Conservation (phyloP, 2,329 filamentous ascomycete species). For the Teratosphaeriaceae sp. region DNA sequence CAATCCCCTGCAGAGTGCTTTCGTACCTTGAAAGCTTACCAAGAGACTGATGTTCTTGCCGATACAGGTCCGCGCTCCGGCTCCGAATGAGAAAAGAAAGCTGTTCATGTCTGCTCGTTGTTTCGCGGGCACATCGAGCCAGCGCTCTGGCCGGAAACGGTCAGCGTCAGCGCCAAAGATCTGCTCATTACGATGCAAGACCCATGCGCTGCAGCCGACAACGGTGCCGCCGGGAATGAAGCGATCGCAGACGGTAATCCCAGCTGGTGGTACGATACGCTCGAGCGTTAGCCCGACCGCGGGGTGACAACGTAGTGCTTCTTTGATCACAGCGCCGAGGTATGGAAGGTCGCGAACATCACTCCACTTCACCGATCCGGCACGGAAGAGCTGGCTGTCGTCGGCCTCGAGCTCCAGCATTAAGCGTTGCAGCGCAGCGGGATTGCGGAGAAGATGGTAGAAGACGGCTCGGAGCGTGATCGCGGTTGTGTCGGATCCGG, state of each 20-base stretch:
- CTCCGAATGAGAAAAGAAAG: conserved; percentile 26
- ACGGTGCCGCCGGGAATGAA: conserved; percentile 34
- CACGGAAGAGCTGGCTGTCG: conserved; percentile 9
- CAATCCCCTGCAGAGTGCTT: too few relatives aligned
- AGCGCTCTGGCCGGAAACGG: conserved; percentile 39
- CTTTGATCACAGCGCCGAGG: conserved; percentile 21
- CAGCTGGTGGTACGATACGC: conserved; percentile 13
- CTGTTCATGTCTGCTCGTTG: conserved; percentile 14
- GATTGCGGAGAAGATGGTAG: conserved; percentile 29
- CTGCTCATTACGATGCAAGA: conserved; percentile 33
- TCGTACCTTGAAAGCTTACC: too few relatives aligned
- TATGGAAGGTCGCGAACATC: conserved; percentile 17
- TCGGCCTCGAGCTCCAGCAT: conserved; percentile 12
- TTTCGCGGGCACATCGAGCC: conserved; percentile 29
- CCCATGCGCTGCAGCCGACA: conserved; percentile 40
- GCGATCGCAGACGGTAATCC: conserved; percentile 12
- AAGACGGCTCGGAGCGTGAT: conserved; percentile 35
- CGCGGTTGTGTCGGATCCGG: conserved; percentile 39
- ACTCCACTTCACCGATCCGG: conserved; percentile 19
- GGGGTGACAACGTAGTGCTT: conserved; percentile 20
- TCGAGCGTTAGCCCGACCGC: conserved; percentile 18
- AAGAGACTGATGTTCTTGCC: conserved; percentile 29
- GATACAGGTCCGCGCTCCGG: conserved; percentile 29
- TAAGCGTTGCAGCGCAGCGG: conserved; percentile 6
- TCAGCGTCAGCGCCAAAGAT: conserved; percentile 32